These are phyloP conservation scores for Aspergillus clavatus DNA, from an alignment of 2,329 filamentous ascomycete species.

Conservation along the genomic window DNA sequence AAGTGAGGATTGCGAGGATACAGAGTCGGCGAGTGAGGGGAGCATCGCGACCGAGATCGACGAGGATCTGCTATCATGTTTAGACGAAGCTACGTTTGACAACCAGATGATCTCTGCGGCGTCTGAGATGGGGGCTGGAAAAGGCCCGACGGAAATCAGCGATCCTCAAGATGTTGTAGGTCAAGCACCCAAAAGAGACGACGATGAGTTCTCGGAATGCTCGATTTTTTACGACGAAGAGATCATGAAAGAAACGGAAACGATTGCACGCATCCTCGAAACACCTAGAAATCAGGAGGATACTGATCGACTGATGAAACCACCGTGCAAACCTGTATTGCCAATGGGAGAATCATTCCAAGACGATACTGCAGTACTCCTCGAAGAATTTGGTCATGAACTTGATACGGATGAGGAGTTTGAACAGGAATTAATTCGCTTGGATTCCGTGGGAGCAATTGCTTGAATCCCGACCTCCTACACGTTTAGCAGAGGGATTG, in stretches of 20 bases:
- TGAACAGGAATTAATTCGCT: slow-evolving; percentile 15
- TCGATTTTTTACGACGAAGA: slow-evolving; percentile 30
- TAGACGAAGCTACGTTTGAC: slow-evolving; percentile 19
- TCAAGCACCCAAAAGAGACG: neutral
- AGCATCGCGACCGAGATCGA: slow-evolving; percentile 17
- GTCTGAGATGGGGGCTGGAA: neutral
- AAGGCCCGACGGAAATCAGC: slow-evolving; percentile 2
- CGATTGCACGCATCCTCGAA: slow-evolving; percentile 7
- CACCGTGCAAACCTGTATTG: neutral
- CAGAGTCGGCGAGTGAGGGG: slow-evolving; percentile 8
- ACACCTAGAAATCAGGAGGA: neutral
- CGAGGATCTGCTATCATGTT: slow-evolving; percentile 2
- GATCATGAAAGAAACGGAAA: slow-evolving; percentile 21
- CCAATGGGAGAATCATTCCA: slow-evolving; percentile 27
- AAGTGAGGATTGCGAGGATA: slow-evolving; percentile 5
- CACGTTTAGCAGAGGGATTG: neutral
- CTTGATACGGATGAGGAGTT: slow-evolving; percentile 19
- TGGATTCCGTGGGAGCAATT: slow-evolving; percentile 13
- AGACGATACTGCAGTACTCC: slow-evolving; percentile 31
- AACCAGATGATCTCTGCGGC: slow-evolving; percentile 1
- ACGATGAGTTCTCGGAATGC: slow-evolving; percentile 33
- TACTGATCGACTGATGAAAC: neutral
- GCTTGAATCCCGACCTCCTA: neutral
- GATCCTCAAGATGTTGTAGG: neutral
- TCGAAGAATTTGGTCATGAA: slow-evolving; percentile 21